Evolutionary conservation across 768 basidiomycete species (phyloP).

Genomic region (Boletus coccyginus): DNA sequence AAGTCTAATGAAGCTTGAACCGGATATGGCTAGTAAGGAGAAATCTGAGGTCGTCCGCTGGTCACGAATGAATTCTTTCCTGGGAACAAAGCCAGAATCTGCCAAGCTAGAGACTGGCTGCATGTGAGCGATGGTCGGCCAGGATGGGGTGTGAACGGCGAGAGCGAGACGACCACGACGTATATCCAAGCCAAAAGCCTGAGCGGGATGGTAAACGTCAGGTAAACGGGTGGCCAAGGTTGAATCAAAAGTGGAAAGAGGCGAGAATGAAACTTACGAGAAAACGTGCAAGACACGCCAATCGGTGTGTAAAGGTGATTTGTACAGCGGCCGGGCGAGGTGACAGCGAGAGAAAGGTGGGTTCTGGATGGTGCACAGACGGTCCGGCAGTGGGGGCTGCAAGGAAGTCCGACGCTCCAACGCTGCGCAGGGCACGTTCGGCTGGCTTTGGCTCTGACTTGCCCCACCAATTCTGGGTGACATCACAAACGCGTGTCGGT

Average conservation of each 20-base stretch:
- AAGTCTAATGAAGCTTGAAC: conserved; percentile 60
- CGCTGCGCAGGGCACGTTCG: conserved; percentile 9
- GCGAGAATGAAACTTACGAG: conserved; percentile 24
- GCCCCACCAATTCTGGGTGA: conserved; percentile 21
- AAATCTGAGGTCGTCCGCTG: conserved; percentile 56
- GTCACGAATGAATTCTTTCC: conserved; percentile 71
- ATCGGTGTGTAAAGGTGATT: conserved; percentile 15
- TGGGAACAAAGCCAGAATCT: conserved; percentile 57
- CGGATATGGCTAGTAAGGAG: conserved; percentile 66
- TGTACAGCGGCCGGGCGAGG: conserved; percentile 7
- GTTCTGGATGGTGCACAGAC: conserved; percentile 12
- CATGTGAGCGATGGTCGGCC: conserved; percentile 29
- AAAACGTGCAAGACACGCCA: conserved; percentile 34
- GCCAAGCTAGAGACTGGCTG: conserved; percentile 32
- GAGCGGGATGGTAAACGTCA: conserved; percentile 36
- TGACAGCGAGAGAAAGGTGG: neutral
- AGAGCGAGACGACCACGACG: conserved; percentile 23
- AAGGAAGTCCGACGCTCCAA: conserved; percentile 8
- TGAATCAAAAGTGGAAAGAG: conserved; percentile 29
- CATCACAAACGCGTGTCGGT: conserved; percentile 28
- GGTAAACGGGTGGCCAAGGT: conserved; percentile 36
- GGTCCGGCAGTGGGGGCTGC: neutral
- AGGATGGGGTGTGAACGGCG: conserved; percentile 20
- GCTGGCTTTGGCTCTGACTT: conserved; percentile 2
- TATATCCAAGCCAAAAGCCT: conserved; percentile 23